A percentile compares a stretch with the other conserved stretches of the same genome.
These are phyloP conservation scores for Rosellinia necatrix DNA, from an alignment of 2,329 filamentous ascomycete species.

Conservation along the genomic window DNA sequence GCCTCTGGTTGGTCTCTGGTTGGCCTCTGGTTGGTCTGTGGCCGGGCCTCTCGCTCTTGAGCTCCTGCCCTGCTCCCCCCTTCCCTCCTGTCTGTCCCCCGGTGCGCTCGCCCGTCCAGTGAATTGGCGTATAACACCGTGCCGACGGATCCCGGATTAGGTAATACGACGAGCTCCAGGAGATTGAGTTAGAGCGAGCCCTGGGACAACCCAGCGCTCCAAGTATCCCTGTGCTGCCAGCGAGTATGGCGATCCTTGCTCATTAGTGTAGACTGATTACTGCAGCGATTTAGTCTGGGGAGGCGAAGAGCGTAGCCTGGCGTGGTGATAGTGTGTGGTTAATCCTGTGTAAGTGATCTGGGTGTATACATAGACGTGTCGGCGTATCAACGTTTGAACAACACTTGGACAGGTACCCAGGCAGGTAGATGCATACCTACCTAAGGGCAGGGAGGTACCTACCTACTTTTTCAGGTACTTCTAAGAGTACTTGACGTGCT, in stretches of 20 bases:
- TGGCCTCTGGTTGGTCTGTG: too few species aligned
- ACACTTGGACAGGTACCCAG: too few species aligned
- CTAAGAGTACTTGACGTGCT: too few species aligned
- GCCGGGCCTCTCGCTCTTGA: too few species aligned
- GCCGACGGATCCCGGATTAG: not conserved
- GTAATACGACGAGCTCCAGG: not conserved
- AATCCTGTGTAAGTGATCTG: slow-evolving; percentile 1
- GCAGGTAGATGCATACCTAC: not conserved
- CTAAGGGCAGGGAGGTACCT: too few species aligned
- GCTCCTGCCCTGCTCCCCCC: too few species aligned
- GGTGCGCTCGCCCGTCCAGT: too few species aligned
- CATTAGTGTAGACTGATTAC: not conserved
- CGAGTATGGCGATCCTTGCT: not conserved
- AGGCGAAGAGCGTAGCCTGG: not conserved
- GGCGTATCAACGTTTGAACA: too few species aligned
- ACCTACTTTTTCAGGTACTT: too few species aligned
- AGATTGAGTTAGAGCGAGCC: not conserved
- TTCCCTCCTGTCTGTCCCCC: too few species aligned
- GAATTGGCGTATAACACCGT: not conserved
- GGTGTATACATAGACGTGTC: not conserved
- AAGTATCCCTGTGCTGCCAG: not conserved
- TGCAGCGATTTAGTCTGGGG: not conserved
- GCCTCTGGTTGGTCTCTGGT: too few species aligned
- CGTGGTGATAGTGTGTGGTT: slow-evolving; percentile 8
- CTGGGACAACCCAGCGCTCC: not conserved